Conservation (phyloP, 2,329 filamentous ascomycete species). For the Aspergillus persii region DNA sequence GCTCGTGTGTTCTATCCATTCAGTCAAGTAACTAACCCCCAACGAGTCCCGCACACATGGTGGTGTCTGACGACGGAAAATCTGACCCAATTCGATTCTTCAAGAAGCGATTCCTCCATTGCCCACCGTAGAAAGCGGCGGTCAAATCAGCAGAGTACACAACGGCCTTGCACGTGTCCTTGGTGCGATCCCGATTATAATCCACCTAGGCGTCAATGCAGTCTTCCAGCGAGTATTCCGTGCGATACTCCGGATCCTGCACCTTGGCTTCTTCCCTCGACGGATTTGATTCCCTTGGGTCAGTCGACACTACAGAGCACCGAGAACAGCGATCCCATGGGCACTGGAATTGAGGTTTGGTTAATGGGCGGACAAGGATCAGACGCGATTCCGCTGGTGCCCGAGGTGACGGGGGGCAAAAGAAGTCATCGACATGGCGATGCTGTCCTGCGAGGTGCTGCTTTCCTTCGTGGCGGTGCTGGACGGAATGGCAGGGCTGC, state of each 20-base stretch:
- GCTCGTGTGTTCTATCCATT: too few relatives aligned
- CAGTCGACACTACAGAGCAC: neutral
- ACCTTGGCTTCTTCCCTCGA: neutral
- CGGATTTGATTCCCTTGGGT: neutral
- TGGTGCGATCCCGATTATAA: neutral
- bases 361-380: neutral
- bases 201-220: neutral
- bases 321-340: neutral
- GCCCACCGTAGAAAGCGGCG: neutral
- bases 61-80: neutral
- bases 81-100: neutral
- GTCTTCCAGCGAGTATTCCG: neutral
- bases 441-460: neutral
- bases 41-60: neutral
- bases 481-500: neutral
- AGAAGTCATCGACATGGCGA: neutral
- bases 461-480: neutral
- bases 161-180: neutral
- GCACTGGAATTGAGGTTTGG: neutral
- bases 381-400: neutral
- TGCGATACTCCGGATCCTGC: neutral
- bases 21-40: neutral
- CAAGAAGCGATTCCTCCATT: neutral
- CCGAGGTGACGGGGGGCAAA: neutral
- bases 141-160: neutral